phyloP scores from a whole-genome alignment of 2,329 filamentous ascomycete species.

The Nemania sp. region DNA sequence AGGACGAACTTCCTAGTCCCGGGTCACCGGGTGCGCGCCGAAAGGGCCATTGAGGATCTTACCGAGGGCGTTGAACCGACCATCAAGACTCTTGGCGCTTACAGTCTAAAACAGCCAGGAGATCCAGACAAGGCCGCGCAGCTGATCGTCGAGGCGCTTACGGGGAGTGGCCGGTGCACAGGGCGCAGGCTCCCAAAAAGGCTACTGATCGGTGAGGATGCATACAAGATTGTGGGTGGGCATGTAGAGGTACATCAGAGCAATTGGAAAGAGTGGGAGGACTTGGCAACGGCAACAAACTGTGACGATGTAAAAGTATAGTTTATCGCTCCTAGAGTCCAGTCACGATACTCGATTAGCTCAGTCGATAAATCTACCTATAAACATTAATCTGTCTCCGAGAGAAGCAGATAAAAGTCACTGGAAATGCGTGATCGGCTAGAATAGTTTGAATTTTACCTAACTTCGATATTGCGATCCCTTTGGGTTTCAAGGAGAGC shows the following conservation, averaged over 20 bases:
- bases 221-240: conserved; percentile 22
- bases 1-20: conserved; percentile 59
- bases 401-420: no score
- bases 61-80: conserved; percentile 22
- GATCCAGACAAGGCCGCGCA: conserved; percentile 55
- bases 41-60: conserved; percentile 41
- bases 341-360: no score
- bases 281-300: conserved; percentile 23
- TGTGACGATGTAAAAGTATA: conserved; percentile 9
- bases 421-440: no score
- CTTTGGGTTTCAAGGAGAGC: no score
- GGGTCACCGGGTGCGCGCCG: conserved; percentile 50
- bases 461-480: no score
- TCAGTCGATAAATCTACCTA: no score
- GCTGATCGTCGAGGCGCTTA: conserved; percentile 55
- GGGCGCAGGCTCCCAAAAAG: conserved; percentile 15
- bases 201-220: conserved; percentile 26
- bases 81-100: conserved; percentile 41
- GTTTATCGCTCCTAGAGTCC: background rate
- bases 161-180: conserved; percentile 45
- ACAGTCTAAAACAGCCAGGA: conserved; percentile 54
- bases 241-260: conserved; percentile 9
- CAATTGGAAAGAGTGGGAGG: conserved; percentile 19
- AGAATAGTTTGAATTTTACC: no score
- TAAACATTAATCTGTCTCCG: background rate